Conservation (phyloP, 2,329 filamentous ascomycete species). For the Nannizziopsis barbatae region DNA sequence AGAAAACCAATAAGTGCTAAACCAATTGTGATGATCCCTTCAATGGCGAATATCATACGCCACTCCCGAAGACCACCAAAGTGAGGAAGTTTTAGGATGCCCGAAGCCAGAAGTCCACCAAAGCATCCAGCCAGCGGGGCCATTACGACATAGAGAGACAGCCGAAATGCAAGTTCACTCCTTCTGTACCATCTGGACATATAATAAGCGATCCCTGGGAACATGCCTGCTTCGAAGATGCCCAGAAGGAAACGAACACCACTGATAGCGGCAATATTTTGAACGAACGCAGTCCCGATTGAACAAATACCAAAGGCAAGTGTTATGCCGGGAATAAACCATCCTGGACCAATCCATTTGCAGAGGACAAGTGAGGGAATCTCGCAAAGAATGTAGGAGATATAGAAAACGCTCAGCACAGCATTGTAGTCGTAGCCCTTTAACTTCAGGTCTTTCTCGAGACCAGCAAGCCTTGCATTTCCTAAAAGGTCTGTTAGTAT, state of each 20-base stretch:
- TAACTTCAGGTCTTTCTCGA: constrained; percentile 52
- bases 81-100: constrained; percentile 15
- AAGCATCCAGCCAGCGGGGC: constrained; percentile 60
- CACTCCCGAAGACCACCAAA: constrained; percentile 12
- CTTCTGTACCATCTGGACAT: constrained; percentile 61
- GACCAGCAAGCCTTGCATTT: constrained; percentile 56
- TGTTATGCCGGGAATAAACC: constrained; percentile 55
- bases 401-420: constrained; percentile 57
- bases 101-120: constrained; percentile 53
- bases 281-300: constrained; percentile 54
- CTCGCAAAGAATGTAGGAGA: constrained; percentile 62
- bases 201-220: constrained; percentile 65
- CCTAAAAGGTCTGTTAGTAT: constrained; percentile 32
- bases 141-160: constrained; percentile 60
- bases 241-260: constrained; percentile 58
- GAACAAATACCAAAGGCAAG: constrained; percentile 54
- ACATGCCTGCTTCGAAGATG: constrained; percentile 61
- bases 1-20: constrained; percentile 12
- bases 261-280: constrained; percentile 41
- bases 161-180: constrained; percentile 54
- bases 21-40: constrained; percentile 14
- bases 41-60: constrained; percentile 15
- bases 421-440: constrained; percentile 57
- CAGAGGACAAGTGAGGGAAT: constrained; percentile 58
- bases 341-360: constrained; percentile 61